Conservation (phyloP, 2,329 filamentous ascomycete species). For the Pezicula radicicola region DNA sequence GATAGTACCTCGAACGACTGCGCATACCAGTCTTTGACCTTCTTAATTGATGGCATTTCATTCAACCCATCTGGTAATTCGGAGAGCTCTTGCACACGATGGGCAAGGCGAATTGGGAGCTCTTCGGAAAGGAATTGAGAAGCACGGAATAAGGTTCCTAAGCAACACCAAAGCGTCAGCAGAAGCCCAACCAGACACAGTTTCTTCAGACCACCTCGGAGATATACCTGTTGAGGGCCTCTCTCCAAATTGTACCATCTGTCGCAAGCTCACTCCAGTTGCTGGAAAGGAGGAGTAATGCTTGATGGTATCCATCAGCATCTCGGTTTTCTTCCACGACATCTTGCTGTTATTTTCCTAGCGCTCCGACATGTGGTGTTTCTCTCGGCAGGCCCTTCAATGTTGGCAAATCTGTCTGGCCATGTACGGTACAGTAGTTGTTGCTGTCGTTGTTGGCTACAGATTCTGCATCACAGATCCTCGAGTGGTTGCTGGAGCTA, state of each 20-base stretch:
- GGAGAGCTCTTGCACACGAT: slow-evolving; percentile 91
- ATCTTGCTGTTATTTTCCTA: slow-evolving; percentile 47
- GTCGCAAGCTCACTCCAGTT: slow-evolving; percentile 90
- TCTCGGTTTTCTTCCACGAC: slow-evolving; percentile 90
- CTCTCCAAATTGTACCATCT: slow-evolving; percentile 99
- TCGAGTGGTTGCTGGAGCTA: neutral
- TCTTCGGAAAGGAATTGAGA: slow-evolving; percentile 99
- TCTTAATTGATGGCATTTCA: slow-evolving; percentile 95
- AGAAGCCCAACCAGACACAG: neutral
- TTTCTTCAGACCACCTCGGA: neutral
- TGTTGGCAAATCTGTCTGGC: slow-evolving; percentile 3
- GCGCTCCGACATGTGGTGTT: slow-evolving; percentile 24
- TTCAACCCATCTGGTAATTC: slow-evolving; percentile 92
- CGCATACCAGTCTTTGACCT: slow-evolving; percentile 97
- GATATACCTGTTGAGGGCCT: slow-evolving; percentile 79
- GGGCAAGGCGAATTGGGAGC: slow-evolving; percentile 91
- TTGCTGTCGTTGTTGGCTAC: slow-evolving; percentile 11
- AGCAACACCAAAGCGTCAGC: slow-evolving; percentile 4
- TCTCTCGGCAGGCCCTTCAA: slow-evolving; percentile 15
- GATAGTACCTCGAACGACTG: slow-evolving; percentile 91
- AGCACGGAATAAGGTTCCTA: slow-evolving; percentile 92
- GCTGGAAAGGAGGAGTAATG: slow-evolving; percentile 97
- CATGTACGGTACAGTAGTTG: slow-evolving; percentile 9
- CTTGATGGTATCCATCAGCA: slow-evolving; percentile 94
- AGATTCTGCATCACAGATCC: slow-evolving; percentile 3